Evolutionary conservation across 2,329 filamentous ascomycete species (phyloP).

Genomic region (Neurospora sp.): DNA sequence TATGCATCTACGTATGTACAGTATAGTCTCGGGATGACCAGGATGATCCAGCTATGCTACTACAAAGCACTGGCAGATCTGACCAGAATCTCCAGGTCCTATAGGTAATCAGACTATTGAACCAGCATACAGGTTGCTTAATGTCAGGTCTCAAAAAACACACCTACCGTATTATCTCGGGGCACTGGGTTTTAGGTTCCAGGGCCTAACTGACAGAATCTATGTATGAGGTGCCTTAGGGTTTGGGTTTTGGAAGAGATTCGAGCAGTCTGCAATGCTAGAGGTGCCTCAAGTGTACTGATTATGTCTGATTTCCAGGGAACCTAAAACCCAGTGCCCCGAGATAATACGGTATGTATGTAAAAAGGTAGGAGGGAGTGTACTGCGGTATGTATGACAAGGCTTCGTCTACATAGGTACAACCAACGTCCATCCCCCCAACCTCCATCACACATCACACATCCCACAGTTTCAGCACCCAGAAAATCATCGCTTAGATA

Average conservation of each 20-base stretch:
- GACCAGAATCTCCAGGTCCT: background rate
- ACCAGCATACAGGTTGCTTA: background rate
- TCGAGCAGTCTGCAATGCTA: no score
- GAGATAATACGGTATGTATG: no score
- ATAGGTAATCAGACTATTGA: background rate
- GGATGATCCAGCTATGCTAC: background rate
- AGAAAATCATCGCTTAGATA: background rate
- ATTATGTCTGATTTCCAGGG: no score
- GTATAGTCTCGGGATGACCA: background rate
- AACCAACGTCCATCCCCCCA: background rate
- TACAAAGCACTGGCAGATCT: background rate
- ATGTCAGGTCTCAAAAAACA: background rate
- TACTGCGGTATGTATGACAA: background rate
- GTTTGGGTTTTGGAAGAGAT: no score
- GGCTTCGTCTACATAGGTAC: background rate
- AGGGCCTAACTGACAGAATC: no score
- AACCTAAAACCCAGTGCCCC: no score
- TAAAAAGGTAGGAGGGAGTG: no score
- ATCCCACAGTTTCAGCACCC: background rate
- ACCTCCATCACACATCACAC: background rate
- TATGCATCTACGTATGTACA: background rate
- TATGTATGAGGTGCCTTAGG: no score
- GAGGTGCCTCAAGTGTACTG: no score
- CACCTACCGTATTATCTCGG: no score
- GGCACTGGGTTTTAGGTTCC: no score